Base-by-base conservation (phyloP, 2,329 filamentous ascomycete genomes). In the Lachnellula arida region DNA sequence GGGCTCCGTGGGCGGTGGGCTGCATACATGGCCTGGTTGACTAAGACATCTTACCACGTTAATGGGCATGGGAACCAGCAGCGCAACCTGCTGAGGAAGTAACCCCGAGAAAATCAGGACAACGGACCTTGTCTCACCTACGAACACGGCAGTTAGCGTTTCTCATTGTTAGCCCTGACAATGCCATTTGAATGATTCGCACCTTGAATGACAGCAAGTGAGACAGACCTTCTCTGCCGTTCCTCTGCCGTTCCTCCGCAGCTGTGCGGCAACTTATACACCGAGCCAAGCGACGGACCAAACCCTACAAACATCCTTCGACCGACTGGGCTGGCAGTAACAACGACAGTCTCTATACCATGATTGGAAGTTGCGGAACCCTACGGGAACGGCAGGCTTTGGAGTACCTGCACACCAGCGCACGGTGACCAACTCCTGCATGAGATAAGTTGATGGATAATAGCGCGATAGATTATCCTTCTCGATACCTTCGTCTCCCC, bases 81-180 rank as follows among this genome's bases (percentile, higher is more conserved):
- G 28, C 28, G 28, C 28, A 28, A 8, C 28, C 28, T 12, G 9
- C 28, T 32, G 28, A 32, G 28, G 9, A 32, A 8, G 23, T 23
- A n/a, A 28, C 48, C 48, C 22, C 32, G 17, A 50, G n/a, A 37
- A 23, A 22, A 9, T 22, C 19, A 37, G 28, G 19, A 39, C 32
- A 46, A 39, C 25, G 25, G 32, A 49, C 9, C 25, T 14, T 15
- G 46, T 54, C 34, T 54, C 23, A 47, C 19, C 15, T 28, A n/a
- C 19, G 44, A 39, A 32, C 52, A 49, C 52, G 44, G 25, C 52
- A 44, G 52, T 22, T 43, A 44, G 19, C 46, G 46, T 23, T 28
- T 28, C 9, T 22, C 19, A 43, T 40, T 44, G 14, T 37, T 32
- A 23, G 34, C 14, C 14, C 39, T 23, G 14, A 51, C 19, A 35